Base-by-base conservation (phyloP, 129 eudicot species). In the Flaveria bidentis region DNA sequence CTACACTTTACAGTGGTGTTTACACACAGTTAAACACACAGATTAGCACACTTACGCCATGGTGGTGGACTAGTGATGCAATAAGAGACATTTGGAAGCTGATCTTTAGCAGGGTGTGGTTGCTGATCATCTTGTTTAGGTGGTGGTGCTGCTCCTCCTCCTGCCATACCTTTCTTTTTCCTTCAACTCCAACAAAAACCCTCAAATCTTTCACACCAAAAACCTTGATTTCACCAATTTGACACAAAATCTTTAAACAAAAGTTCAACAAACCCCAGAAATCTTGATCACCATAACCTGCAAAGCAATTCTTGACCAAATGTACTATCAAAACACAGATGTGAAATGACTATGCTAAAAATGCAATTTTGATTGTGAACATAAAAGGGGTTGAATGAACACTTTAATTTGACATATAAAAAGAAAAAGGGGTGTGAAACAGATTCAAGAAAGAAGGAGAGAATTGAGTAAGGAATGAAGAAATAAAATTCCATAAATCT, bases 61-160 rank as follows among this genome's bases (percentile, higher is more conserved):
- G 97, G 97, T 67, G 97, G 97, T 63, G 97, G 97, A 50, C 97
- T 88, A 2, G 96, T 90, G 46, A 87, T 87, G 86, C 96, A 90
- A 45, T 85, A 90, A 81, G 92, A 85, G 57, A 90, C 88, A 67
- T 86, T 87, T 1, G 93, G 97, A 45, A 91, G 91, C 46, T 91
- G 97, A 80, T 91, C 97, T 85, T 86, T 91, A 22, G 82, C 84
- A 56, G 97, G 97, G 68, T 88, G 94, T 67, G 97, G 97, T 57
- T 63, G 65, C 83, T 80, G 73, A 45, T 91, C 97, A 49, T 88
- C 97, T 46, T 88, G 93, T 67, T 91, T 91, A 15, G 97, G 93
- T 44, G 90, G 85, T 69, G 93, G 84, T 49, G 84, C 92, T 41
- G 67, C 78, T 62, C 82, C 62, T 56, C 62, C 88, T 17, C 91